Base-by-base conservation (phyloP, 495 filamentous ascomycete genomes). In the Schizothecium vesticola region DNA sequence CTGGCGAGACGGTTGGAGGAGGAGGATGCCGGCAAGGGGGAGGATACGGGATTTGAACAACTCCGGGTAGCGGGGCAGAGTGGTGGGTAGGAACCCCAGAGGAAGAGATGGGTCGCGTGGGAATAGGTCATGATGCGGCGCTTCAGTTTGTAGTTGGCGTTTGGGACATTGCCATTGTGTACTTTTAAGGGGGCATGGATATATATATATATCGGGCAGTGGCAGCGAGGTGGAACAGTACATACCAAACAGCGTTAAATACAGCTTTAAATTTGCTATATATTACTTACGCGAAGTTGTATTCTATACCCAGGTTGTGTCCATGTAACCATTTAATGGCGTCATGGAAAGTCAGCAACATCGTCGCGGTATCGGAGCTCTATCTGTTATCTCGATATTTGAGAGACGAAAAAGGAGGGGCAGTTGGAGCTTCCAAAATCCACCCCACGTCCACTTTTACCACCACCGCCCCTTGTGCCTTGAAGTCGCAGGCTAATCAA, bases 1-100 rank as follows among this genome's bases (percentile, higher is more conserved):
- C 65, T 87, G 72, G 79, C 89, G 82, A 69, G 81, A 74, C 67
- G 77, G 60, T 76, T 89, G 73, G 59, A 80, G 66, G 75, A 91
- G 75, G 79, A 92, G 75, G 82, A 84, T 23, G 77, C 77, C 28
- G 70, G 72, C 61, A 68, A 19, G 67, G 70, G 3, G 57, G 69
- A 33, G 62, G 69, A 57, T 64, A 74, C 31, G 67, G 56, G 23
- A 68, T 74, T 81, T 67, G 82, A 80, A 63, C 67, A 72, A 64
- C 78, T 79, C 22, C 71, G 81, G 29, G 77, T 82, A 69, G 82
- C 78, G 9, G 82, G 81, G 19, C 75, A 79, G 75, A 79, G 80
- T 43, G 77, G 80, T 63, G 82, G 80, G 21, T 85, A 65, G 79
- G 19, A 65, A n/a, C 43, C 16, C 6, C 13, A 33, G 10, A 12